Evolutionary conservation across 2,329 filamentous ascomycete species (phyloP).

Genomic region (Neofusicoccum umdonicola): DNA sequence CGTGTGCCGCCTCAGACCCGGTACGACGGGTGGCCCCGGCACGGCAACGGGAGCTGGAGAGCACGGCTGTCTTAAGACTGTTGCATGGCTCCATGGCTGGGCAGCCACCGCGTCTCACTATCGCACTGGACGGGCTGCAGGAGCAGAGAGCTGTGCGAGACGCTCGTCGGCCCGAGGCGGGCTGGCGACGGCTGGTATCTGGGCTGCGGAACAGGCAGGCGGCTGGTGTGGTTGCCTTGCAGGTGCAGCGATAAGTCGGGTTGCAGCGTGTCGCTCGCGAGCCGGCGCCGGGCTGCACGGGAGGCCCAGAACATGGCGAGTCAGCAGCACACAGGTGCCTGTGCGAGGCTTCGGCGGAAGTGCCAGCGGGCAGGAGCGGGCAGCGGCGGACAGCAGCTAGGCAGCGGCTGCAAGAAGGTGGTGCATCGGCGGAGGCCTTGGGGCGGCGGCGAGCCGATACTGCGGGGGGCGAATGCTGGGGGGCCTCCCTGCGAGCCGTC

Average conservation of each 20-base stretch:
- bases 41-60: not conserved
- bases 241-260: not conserved
- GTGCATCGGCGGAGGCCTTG: too few relatives aligned
- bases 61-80: too few relatives aligned
- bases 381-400: not conserved
- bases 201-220: not conserved
- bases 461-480: too few relatives aligned
- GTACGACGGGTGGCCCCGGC: not conserved
- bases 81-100: too few relatives aligned
- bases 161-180: too few relatives aligned
- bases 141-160: too few relatives aligned
- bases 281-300: not conserved
- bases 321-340: not conserved
- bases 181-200: not conserved
- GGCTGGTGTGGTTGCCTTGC: not conserved
- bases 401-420: too few relatives aligned
- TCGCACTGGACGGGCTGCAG: too few relatives aligned
- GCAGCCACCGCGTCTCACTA: too few relatives aligned
- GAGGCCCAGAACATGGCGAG: not conserved
- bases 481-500: too few relatives aligned
- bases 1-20: not conserved
- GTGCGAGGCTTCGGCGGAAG: not conserved
- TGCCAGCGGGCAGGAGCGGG: not conserved
- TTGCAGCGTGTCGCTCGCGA: not conserved
- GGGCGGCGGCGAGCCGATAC: too few relatives aligned